These are phyloP conservation scores for Rubus parviflorus DNA, from an alignment of 306 rosid genomes.

Conservation along the genomic window DNA sequence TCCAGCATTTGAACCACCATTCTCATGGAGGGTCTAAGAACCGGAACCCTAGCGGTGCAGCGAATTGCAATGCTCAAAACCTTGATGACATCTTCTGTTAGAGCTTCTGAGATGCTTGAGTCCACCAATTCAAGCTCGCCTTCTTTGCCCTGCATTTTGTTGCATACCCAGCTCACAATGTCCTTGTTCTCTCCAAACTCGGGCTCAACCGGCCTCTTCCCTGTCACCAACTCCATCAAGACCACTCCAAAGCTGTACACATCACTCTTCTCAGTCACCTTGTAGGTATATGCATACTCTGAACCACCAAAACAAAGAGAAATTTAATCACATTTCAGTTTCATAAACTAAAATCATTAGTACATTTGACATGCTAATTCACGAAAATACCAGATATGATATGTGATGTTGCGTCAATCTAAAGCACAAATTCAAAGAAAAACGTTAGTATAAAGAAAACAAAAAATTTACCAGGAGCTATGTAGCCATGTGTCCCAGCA, in stretches of 20 bases:
- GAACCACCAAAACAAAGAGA: constrained; percentile 27
- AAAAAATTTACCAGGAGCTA: constrained; percentile 75
- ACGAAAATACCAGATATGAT: too few relatives aligned
- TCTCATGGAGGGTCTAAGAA: constrained; percentile 87
- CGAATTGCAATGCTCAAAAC: constrained; percentile 60
- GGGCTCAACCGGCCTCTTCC: constrained; percentile 63
- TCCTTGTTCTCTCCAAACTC: constrained; percentile 76
- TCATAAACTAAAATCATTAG: not conserved
- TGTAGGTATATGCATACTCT: constrained; percentile 83
- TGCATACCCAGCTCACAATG: constrained; percentile 71
- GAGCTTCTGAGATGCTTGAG: constrained; percentile 46
- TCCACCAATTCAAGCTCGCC: constrained; percentile 53
- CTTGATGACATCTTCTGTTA: constrained; percentile 60
- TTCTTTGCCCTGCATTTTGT: constrained; percentile 43
- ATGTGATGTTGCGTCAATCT: not conserved
- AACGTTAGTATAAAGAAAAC: not conserved
- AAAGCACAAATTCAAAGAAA: not conserved
- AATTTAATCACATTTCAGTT: constrained; percentile 24
- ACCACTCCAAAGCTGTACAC: constrained; percentile 93
- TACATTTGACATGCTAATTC: not conserved
- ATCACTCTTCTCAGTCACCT: constrained; percentile 85
- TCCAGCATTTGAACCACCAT: constrained; percentile 86
- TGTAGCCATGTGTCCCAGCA: constrained; percentile 86
- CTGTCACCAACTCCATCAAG: constrained; percentile 78
- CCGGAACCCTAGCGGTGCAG: constrained; percentile 58